A percentile compares a stretch with the other conserved stretches of the same genome.
Conservation (phyloP, 2,329 filamentous ascomycete species). For the Pestalotiopsis sp. region DNA sequence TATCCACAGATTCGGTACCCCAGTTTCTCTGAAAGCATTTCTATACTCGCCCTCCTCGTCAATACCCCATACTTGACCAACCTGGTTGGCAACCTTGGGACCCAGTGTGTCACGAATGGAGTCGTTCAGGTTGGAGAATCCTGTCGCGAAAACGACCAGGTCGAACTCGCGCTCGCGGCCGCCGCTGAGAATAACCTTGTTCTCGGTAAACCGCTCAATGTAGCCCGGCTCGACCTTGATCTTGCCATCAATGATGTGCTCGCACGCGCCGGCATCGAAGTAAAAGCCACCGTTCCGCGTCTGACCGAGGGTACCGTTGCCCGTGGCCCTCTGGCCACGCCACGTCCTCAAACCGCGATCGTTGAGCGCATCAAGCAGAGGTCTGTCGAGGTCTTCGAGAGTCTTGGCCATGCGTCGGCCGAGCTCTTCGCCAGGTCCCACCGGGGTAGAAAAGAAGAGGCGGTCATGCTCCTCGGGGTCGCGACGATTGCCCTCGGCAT, state of each 20-base stretch:
- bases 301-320: constrained; percentile 59
- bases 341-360: constrained; percentile 60
- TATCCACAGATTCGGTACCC: constrained; percentile 36
- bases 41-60: constrained; percentile 54
- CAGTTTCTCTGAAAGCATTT: constrained; percentile 31
- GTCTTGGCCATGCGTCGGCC: constrained; percentile 46
- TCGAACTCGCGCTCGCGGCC: constrained; percentile 52
- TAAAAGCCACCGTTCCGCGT: constrained; percentile 63
- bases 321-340: constrained; percentile 52
- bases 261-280: constrained; percentile 54
- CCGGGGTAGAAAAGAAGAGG: constrained; percentile 56
- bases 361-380: constrained; percentile 47
- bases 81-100: constrained; percentile 56
- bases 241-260: constrained; percentile 55
- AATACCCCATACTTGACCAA: constrained; percentile 62
- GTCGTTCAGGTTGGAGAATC: constrained; percentile 66
- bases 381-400: constrained; percentile 35
- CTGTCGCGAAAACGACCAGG: constrained; percentile 57
- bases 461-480: constrained; percentile 68
- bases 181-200: constrained; percentile 42
- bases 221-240: constrained; percentile 50
- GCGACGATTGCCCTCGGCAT: constrained; percentile 31
- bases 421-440: constrained; percentile 58
- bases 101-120: constrained; percentile 62
- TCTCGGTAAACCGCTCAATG: constrained; percentile 30